Percentiles rank a stretch among this genome's conserved stretches.
phyloP scores from a whole-genome alignment of 495 filamentous ascomycete species.

The Astrothelium subdiscretum region DNA sequence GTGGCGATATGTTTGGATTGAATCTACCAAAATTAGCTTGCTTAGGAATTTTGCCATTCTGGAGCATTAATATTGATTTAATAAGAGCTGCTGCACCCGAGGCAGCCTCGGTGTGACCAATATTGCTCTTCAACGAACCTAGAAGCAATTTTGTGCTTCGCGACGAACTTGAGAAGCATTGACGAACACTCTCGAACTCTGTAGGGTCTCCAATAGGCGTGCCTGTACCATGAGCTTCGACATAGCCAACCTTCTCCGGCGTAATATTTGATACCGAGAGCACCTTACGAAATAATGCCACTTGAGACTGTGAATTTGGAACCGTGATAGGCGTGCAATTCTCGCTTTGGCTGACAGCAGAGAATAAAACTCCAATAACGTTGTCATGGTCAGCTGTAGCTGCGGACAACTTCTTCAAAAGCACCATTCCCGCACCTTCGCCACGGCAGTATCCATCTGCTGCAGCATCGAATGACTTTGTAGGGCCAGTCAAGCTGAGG shows the following conservation, averaged over 20 bases:
- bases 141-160: conserved; percentile 10
- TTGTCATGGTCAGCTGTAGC: conserved; percentile 36
- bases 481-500: conserved; percentile 11
- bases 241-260: conserved; percentile 19
- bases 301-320: conserved; percentile 21
- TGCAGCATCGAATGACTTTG: conserved; percentile 14
- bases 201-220: conserved; percentile 29
- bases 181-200: conserved; percentile 24
- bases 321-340: conserved; percentile 23
- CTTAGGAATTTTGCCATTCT: conserved; percentile 26
- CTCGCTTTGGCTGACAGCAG: conserved; percentile 12
- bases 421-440: conserved; percentile 33
- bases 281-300: conserved; percentile 12
- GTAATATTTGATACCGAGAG: conserved; percentile 9
- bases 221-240: conserved; percentile 33
- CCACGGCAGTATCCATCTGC: conserved; percentile 23
- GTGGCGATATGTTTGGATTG: neutral
- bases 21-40: conserved; percentile 15
- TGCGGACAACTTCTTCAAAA: conserved; percentile 37
- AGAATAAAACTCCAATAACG: conserved; percentile 32
- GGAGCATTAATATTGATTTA: conserved; percentile 29
- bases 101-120: conserved; percentile 25
- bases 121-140: conserved; percentile 23
- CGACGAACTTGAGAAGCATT: conserved; percentile 10
- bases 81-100: conserved; percentile 24